A percentile compares a stretch with the other conserved stretches of the same genome.
These are phyloP conservation scores for Trichoderma atrobrunneum DNA, from an alignment of 2,329 filamentous ascomycete species.

Conservation along the genomic window DNA sequence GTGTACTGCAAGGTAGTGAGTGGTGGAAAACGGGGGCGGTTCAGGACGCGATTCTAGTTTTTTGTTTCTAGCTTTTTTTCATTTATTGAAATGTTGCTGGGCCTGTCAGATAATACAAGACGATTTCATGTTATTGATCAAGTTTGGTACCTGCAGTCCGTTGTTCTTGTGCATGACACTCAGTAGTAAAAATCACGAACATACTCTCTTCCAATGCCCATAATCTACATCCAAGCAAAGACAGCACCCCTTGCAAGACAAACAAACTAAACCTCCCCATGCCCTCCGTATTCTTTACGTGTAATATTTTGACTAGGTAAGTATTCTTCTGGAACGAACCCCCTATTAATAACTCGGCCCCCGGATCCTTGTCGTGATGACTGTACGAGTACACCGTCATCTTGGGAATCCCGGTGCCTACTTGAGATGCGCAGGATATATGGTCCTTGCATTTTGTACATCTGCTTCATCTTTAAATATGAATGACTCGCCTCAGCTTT, in stretches of 20 bases:
- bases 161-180: not conserved
- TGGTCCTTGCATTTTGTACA: not conserved
- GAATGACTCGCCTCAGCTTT: not conserved
- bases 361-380: not conserved
- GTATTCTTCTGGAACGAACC: not conserved
- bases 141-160: not conserved
- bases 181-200: not conserved
- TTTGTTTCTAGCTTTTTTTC: not conserved
- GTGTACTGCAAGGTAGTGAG: constrained; percentile 1
- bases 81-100: not conserved
- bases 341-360: not conserved
- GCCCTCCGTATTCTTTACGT: not conserved
- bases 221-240: not conserved
- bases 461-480: not conserved
- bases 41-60: not conserved
- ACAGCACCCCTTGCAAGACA: not conserved
- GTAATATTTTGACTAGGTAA: too few species aligned
- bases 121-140: not conserved
- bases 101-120: not conserved
- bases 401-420: not conserved
- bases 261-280: not conserved
- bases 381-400: not conserved
- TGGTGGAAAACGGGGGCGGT: not conserved
- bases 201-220: not conserved
- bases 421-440: not conserved